These are phyloP conservation scores for Apiosordaria backusii DNA, from an alignment of 495 filamentous ascomycete genomes.

Conservation along the genomic window DNA sequence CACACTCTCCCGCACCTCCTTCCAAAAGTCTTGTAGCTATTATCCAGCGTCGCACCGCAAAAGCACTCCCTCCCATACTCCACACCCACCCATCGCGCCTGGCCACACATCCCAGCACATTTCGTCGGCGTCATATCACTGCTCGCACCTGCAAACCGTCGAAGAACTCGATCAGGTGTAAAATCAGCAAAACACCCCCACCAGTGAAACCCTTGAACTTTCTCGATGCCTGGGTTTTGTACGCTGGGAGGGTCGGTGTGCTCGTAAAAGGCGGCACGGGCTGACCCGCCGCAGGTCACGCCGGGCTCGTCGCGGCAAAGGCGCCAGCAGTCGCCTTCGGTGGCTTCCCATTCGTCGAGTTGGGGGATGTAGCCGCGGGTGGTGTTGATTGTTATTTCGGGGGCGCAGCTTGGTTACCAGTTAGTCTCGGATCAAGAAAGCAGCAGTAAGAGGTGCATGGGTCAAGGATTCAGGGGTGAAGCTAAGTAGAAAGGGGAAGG, in stretches of 20 bases:
- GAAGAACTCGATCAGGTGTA: not conserved
- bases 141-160: not conserved
- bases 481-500: not conserved
- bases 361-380: not conserved
- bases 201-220: not conserved
- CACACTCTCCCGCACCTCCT: not conserved
- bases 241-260: not conserved
- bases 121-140: slow-evolving; percentile 4
- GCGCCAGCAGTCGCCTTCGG: slow-evolving; percentile 7
- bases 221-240: not conserved
- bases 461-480: not conserved
- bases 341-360: slow-evolving; percentile 3
- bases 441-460: no score
- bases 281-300: not conserved
- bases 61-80: slow-evolving; percentile 8
- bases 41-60: not conserved
- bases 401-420: not conserved
- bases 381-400: not conserved
- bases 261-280: not conserved
- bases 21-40: not conserved
- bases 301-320: not conserved
- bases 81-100: not conserved
- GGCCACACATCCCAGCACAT: not conserved
- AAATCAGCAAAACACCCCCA: not conserved
- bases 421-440: no score